A percentile compares a stretch with the other conserved stretches of the same genome.
phyloP scores from a whole-genome alignment of 1,284 basidiomycete genomes.

The Naganishia albida region DNA sequence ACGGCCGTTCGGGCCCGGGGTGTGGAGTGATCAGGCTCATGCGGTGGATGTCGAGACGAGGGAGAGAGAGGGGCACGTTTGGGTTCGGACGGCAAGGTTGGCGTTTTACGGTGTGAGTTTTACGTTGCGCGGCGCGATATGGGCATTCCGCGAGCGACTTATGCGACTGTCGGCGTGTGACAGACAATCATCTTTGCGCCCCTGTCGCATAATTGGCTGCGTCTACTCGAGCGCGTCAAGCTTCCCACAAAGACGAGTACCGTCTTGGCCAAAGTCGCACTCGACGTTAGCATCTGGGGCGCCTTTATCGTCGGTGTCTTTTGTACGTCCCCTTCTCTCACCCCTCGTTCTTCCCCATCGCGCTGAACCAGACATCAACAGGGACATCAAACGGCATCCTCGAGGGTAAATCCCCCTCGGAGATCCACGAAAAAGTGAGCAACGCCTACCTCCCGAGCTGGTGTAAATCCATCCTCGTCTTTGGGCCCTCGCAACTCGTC shows the following conservation, averaged over 20 bases:
- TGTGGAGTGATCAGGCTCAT: slow-evolving; percentile 51
- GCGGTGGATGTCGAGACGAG: slow-evolving; percentile 16
- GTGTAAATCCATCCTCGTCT: slow-evolving; percentile 34
- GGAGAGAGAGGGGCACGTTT: slow-evolving; percentile 56
- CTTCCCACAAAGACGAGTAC: slow-evolving; percentile 41
- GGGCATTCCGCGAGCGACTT: slow-evolving; percentile 46
- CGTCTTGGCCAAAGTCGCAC: slow-evolving; percentile 37
- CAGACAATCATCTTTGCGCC: slow-evolving; percentile 45
- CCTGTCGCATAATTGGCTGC: slow-evolving; percentile 45
- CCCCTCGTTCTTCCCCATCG: neutral
- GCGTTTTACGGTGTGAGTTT: slow-evolving; percentile 65
- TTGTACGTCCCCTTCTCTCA: slow-evolving; percentile 34
- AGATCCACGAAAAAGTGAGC: slow-evolving; percentile 47
- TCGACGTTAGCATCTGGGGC: slow-evolving; percentile 45
- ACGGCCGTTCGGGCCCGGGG: slow-evolving; percentile 67
- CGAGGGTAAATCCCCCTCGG: slow-evolving; percentile 44
- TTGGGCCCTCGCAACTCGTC: slow-evolving; percentile 68
- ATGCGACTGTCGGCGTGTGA: neutral
- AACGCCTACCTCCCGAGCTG: slow-evolving; percentile 36
- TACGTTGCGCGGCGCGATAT: too few species aligned
- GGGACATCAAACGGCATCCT: slow-evolving; percentile 46
- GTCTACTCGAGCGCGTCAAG: slow-evolving; percentile 39
- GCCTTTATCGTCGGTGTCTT: slow-evolving; percentile 43
- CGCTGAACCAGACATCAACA: slow-evolving; percentile 40
- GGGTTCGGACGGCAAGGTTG: slow-evolving; percentile 66